Percentiles rank a stretch among this genome's conserved stretches.
phyloP scores from a whole-genome alignment of 75 land plant species.

The Gnetum montanum region DNA sequence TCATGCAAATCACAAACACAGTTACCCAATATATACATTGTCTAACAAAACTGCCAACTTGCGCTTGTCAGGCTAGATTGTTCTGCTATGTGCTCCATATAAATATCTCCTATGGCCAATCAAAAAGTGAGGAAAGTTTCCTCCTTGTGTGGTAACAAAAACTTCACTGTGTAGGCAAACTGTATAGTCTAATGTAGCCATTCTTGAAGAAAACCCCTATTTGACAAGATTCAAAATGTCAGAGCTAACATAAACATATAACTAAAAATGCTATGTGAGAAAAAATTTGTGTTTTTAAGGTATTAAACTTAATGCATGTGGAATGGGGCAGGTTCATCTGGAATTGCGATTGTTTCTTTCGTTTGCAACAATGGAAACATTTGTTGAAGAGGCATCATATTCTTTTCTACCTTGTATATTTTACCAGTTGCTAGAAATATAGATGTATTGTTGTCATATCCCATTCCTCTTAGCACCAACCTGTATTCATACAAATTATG shows the following conservation, averaged over 20 bases:
- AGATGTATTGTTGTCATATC: conserved; percentile 72
- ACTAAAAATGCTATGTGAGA: no score
- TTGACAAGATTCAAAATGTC: not conserved
- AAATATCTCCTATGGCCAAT: conserved; percentile 91
- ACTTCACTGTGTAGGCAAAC: conserved; percentile 99
- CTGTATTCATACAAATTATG: no score
- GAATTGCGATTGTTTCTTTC: conserved; percentile 74
- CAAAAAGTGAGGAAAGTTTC: conserved; percentile 95
- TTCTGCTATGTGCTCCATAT: conserved; percentile 84
- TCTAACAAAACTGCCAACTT: conserved; percentile 82
- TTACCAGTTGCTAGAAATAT: conserved; percentile 95
- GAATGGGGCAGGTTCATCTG: conserved; percentile 77
- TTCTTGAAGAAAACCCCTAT: conserved; percentile 85
- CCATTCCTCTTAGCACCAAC: conserved; percentile 99
- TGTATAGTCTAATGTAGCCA: conserved; percentile 95
- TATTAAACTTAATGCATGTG: conserved; percentile 30
- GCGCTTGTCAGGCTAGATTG: conserved; percentile 88
- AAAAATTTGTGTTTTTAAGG: not conserved
- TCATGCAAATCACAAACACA: no score
- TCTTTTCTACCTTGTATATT: conserved; percentile 75
- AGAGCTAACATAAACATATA: not conserved
- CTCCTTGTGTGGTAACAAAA: conserved; percentile 99
- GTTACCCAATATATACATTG: conserved; percentile 46
- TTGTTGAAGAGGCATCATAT: conserved; percentile 80
- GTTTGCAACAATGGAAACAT: conserved; percentile 95